These are phyloP conservation scores for Tetrapisispora taiwanensis DNA, from an alignment of 805 yeast genomes.

Conservation along the genomic window DNA sequence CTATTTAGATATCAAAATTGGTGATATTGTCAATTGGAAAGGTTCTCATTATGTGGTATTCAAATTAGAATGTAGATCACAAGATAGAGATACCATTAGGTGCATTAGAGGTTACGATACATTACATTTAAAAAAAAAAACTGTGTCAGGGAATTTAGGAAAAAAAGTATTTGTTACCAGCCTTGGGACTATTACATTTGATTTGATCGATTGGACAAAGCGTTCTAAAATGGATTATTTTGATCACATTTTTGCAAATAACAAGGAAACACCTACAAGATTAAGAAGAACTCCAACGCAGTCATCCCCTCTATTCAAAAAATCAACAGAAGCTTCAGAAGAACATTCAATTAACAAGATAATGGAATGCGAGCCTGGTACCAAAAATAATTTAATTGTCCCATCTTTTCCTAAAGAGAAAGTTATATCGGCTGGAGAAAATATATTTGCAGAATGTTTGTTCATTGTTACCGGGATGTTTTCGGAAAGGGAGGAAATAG, in stretches of 20 bases:
- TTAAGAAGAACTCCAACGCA: constrained; percentile 10
- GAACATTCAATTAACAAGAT: neutral
- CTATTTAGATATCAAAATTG: constrained; percentile 45
- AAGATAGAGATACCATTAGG: constrained; percentile 27
- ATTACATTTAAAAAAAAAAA: constrained; percentile 31
- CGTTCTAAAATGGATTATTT: constrained; percentile 20
- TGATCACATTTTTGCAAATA: constrained; percentile 2
- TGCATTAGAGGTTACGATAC: constrained; percentile 57
- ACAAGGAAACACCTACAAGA: constrained; percentile 15
- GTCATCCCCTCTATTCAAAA: constrained; percentile 7
- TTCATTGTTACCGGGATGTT: constrained; percentile 31
- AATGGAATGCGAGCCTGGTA: no score
- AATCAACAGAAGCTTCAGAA: neutral
- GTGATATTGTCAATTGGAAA: constrained; percentile 39
- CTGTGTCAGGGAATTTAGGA: constrained; percentile 12
- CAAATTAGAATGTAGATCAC: constrained; percentile 32
- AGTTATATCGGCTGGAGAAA: no score
- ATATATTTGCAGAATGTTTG: constrained; percentile 29
- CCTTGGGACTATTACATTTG: constrained; percentile 26
- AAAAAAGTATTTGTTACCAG: constrained; percentile 16
- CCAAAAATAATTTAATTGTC: neutral
- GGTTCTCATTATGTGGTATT: constrained; percentile 34
- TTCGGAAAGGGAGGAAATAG: constrained; percentile 28
- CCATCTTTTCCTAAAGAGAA: neutral
- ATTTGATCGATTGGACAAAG: constrained; percentile 29